phyloP scores from a whole-genome alignment of 2,329 filamentous ascomycete species.

The Colletotrichum graminicola region DNA sequence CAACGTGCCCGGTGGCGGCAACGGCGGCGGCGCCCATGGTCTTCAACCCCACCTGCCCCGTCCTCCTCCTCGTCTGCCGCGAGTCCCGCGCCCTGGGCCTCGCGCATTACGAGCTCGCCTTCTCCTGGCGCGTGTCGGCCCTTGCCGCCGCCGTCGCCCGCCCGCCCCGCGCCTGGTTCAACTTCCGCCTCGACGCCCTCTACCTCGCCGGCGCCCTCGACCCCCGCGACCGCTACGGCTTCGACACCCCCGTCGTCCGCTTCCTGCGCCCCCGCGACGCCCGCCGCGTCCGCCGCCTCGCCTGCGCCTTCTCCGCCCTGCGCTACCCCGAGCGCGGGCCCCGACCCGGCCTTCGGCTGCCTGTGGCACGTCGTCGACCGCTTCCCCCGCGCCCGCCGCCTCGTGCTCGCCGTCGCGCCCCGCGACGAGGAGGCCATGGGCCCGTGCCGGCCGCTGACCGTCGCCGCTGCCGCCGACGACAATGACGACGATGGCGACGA shows the following conservation, averaged over 20 bases:
- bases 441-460: conserved; percentile 47
- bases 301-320: conserved; percentile 59
- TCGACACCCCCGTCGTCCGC: conserved; percentile 63
- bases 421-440: conserved; percentile 52
- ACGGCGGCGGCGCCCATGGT: conserved; percentile 33
- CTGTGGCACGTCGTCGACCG: conserved; percentile 63
- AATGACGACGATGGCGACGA: too few species aligned
- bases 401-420: conserved; percentile 58
- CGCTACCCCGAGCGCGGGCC: conserved; percentile 56
- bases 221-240: conserved; percentile 59
- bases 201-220: conserved; percentile 63
- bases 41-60: conserved; percentile 50
- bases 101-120: conserved; percentile 59
- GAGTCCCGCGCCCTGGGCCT: conserved; percentile 59
- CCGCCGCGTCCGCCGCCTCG: conserved; percentile 57
- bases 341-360: conserved; percentile 60
- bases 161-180: conserved; percentile 60
- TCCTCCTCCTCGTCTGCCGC: conserved; percentile 58
- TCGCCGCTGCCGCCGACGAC: neutral
- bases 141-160: conserved; percentile 48
- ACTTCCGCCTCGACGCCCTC: conserved; percentile 60
- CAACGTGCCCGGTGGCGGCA: conserved; percentile 24
- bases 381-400: conserved; percentile 52
- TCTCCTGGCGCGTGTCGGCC: conserved; percentile 60
- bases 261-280: conserved; percentile 60